Evolutionary conservation across 495 filamentous ascomycete species (phyloP), one percentile per base, ranked within the genome.

Genomic region (Hypoxylon lenormandii): DNA sequence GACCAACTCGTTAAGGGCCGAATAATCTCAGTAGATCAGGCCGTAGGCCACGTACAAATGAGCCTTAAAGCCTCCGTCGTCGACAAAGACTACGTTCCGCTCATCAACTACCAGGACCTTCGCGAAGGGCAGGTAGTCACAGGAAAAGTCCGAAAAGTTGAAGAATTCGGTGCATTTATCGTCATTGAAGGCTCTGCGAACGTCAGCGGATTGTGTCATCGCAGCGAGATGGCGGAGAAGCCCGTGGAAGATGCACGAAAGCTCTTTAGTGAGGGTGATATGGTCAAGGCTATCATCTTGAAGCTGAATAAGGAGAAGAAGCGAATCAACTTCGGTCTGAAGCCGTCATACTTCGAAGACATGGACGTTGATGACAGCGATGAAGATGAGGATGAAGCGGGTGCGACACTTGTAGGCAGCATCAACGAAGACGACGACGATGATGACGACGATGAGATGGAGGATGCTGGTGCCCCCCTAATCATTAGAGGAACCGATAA

Each of bases 121-220:
- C 87, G 89, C 76, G 81, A 82, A 55, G 94, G 93, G 4, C 91
- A 94, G 75, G 80, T 91, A 18, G 82, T 98, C 22, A 96, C 91
- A 11, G 95, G 94, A 30, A 96, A 91, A 72, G 84, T 98, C 53
- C 88, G 93, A 58, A 96, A 96, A 77, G 92, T 97, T 2, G 92
- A 96, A 74, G 91, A 96, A 16, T 98, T 92, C 72, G 95, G 95
- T 73, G 94, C 93, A 7, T 98, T 98, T 78, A 91, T 98, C 72
- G 87, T 93, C 51, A 80, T 98, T 30, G 93, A 97, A 79, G 84
- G 87, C 33, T 94, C 93, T 22, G 77, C 82, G 37, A 95, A 96
- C 69, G 86, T 98, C 60, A 96, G 92, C 62, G 95, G 95, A 52
- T 83, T 98, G 16, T 98, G 94, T 76, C 95, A 98, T 74, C 87